Evolutionary conservation across 2,329 filamentous ascomycete genomes (phyloP).

Genomic region (Diaporthe nobilis): DNA sequence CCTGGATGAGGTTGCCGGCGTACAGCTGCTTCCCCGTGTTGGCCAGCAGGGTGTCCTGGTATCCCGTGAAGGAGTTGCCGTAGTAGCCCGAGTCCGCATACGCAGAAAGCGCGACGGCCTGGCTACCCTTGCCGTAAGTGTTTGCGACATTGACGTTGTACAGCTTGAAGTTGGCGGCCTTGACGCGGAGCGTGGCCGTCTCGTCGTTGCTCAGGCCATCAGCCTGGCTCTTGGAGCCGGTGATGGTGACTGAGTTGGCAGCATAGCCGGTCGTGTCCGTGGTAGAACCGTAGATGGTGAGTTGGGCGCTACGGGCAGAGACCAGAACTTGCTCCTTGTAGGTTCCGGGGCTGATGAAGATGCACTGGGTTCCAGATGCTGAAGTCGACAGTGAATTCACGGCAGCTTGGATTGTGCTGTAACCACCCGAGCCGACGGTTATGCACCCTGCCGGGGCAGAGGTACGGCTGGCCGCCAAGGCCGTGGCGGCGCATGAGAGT

Average conservation of each 20-base stretch:
- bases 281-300: slow-evolving; percentile 70
- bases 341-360: slow-evolving; percentile 74
- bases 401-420: slow-evolving; percentile 65
- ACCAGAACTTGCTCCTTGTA: slow-evolving; percentile 74
- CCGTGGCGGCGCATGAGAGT: slow-evolving; percentile 32
- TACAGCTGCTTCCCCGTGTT: slow-evolving; percentile 64
- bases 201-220: slow-evolving; percentile 66
- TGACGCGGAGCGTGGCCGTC: slow-evolving; percentile 61
- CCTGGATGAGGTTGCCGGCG: slow-evolving; percentile 58
- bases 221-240: slow-evolving; percentile 60
- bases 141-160: slow-evolving; percentile 73
- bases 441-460: slow-evolving; percentile 64
- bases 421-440: slow-evolving; percentile 59
- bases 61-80: slow-evolving; percentile 60
- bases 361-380: slow-evolving; percentile 65
- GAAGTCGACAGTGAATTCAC: slow-evolving; percentile 70
- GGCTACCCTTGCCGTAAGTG: slow-evolving; percentile 60
- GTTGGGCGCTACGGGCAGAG: slow-evolving; percentile 58
- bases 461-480: slow-evolving; percentile 52
- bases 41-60: slow-evolving; percentile 65
- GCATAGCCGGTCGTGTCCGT: slow-evolving; percentile 64
- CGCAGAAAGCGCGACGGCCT: slow-evolving; percentile 62
- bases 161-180: slow-evolving; percentile 66
- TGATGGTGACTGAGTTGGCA: slow-evolving; percentile 70
- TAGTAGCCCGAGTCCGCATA: slow-evolving; percentile 63